These are phyloP conservation scores for Pilaira anomala DNA, from an alignment of 192 early-diverging fungal genomes.

Conservation along the genomic window DNA sequence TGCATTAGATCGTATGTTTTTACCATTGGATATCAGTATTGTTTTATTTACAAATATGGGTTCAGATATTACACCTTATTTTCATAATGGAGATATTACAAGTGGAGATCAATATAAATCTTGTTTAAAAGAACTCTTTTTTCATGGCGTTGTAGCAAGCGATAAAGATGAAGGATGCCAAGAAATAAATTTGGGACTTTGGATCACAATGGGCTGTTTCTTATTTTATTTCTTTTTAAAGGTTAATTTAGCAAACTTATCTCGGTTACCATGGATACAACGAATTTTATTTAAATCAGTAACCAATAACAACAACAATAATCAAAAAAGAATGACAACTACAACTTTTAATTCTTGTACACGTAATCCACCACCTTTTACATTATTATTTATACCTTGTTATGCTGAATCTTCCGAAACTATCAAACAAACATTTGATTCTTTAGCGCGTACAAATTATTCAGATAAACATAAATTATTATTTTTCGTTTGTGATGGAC, in stretches of 20 bases:
- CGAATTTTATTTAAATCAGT: constrained; percentile 16
- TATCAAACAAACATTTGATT: constrained; percentile 61
- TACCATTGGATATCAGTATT: constrained; percentile 26
- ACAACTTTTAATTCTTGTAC: background rate
- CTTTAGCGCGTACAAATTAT: constrained; percentile 55
- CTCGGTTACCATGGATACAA: constrained; percentile 22
- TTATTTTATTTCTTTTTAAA: constrained; percentile 32
- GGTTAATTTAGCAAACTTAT: constrained; percentile 32
- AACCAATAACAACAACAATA: background rate
- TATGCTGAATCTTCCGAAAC: constrained; percentile 67
- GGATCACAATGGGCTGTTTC: constrained; percentile 24
- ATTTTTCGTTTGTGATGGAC: constrained; percentile 66
- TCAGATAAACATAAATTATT: constrained; percentile 67
- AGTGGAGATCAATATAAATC: constrained; percentile 5
- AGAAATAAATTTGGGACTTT: constrained; percentile 29
- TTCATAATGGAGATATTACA: constrained; percentile 13
- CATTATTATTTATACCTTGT: constrained; percentile 60
- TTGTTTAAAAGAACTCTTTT: constrained; percentile 30
- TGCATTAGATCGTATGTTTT: constrained; percentile 32
- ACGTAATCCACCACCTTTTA: constrained; percentile 11
- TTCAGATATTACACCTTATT: constrained; percentile 29
- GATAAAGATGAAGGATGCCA: constrained; percentile 18
- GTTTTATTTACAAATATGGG: constrained; percentile 29
- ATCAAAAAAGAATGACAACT: no score
- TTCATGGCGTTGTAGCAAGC: constrained; percentile 25